phyloP scores from a whole-genome alignment of 2,329 filamentous ascomycete species.

The Xylariaceae sp. region DNA sequence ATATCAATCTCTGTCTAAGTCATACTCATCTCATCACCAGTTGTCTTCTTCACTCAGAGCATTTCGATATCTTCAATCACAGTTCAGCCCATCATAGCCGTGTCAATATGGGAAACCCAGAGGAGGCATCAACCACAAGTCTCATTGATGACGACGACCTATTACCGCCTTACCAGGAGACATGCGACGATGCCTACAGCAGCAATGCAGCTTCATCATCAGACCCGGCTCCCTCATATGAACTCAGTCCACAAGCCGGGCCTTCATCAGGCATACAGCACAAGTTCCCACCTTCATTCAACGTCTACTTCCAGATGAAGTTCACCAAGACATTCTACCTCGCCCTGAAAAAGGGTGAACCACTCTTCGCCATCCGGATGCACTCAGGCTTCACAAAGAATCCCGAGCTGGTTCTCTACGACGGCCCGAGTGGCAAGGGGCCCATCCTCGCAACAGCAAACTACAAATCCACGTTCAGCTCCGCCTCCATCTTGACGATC shows the following conservation, averaged over 20 bases:
- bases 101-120: constrained; percentile 8
- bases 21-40: background rate
- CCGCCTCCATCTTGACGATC: constrained; percentile 8
- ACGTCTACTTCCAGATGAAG: constrained; percentile 8
- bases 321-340: constrained; percentile 20
- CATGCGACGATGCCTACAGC: background rate
- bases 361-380: constrained; percentile 32
- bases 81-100: background rate
- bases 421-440: constrained; percentile 28
- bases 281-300: constrained; percentile 13
- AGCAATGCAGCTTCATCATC: background rate
- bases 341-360: constrained; percentile 31
- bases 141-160: background rate
- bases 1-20: background rate
- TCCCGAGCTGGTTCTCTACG: constrained; percentile 34
- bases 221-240: constrained; percentile 10
- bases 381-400: constrained; percentile 26
- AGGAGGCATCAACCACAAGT: background rate
- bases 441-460: constrained; percentile 29
- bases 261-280: background rate
- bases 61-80: background rate
- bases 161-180: constrained; percentile 14
- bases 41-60: background rate
- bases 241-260: background rate
- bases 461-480: constrained; percentile 12